Evolutionary conservation across 2,329 filamentous ascomycete genomes (phyloP), one percentile per base, ranked within the genome.

Genomic region (Sarocladiaceae sp.): DNA sequence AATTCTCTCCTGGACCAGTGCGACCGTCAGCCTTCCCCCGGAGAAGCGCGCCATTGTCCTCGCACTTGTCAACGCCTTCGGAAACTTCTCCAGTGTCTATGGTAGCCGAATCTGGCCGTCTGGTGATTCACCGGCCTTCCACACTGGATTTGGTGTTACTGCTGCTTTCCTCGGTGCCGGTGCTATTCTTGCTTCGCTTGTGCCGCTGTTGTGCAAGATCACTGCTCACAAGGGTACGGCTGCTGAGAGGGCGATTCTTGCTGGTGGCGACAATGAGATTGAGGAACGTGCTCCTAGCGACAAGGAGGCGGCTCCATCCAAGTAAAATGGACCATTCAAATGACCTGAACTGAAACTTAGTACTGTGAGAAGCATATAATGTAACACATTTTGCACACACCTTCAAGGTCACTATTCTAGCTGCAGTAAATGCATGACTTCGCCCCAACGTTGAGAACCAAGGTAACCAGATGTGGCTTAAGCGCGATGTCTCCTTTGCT

Each of bases 41-140:
- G 63, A 64, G 51, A 65, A 65, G 62, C 57, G 63, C n/a, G 62
- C 63, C 18, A 60, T 65, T 23, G 62, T 64, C n/a, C 56, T 65
- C 20, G 62, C 63, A 4, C 50, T 65, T n/a, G 62, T 65, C 49
- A 65, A 65, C 50, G 61, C 62, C 0, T 62, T 64, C 50, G 63
- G 63, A 35, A 64, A 65, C 55, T 60, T 64, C n/a, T 62, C 62
- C 13, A 62, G 60, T 25, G 61, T 65, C 13, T 65, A 65, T 44
- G 62, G 63, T 2, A 64, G 62, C 39, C 55, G 62, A 0, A 62
- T 65, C 35, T 64, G 63, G 63, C 63, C 62, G n/a, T 56, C 54
- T 18, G 46, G 44, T 3, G 61, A 66, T 23, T 49, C 52, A 4
- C 64, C 64, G 0, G 58, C 47, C 3, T 65, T 64, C 40, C 58